Base-by-base conservation (phyloP, 768 basidiomycete species). In the Cubamyces lactineus region DNA sequence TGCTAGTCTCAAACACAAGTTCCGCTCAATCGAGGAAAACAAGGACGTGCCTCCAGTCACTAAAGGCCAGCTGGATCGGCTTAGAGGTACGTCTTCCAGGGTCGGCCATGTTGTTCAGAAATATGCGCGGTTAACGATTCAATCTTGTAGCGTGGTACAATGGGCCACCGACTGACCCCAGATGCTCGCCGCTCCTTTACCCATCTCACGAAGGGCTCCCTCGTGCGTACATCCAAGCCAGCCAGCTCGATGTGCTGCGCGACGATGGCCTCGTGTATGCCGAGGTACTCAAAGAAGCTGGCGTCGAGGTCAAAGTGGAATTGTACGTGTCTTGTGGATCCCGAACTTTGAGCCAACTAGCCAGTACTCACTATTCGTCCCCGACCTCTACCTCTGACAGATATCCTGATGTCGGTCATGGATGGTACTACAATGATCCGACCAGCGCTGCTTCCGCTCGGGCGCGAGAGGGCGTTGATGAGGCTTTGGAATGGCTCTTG, bases 201-300 rank as follows among this genome's bases (percentile, higher is more conserved):
- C 24, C 50, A 2, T 23, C 43, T 12, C 69, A 67, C 55, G 57
- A 47, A n/a, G 66, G 62, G 2, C 57, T 73, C 5, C 64, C 72
- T 0, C 67, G 68, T 2, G 59, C 65, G 17, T 72, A 67, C 49
- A 57, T 73, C n/a, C 72, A 72, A 39, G 62, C 69, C 15, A 40
- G 46, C 38, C 70, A 70, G 2, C 21, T 59, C 12, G 72, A 74
- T 50, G 66, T 68, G 1, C 43, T 72, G 23, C 64, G 71, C 17
- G 73, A 74, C 46, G 73, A 74, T 45, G 72, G 65, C 2, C 41
- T 70, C 11, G 48, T 73, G 9, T 74, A 72, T 51, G 73, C 67
- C 39, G 62, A 66, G 28, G 38, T 68, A 5, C 59, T 73, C n/a
- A 54, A 65, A 9, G 69, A 72, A 38, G 57, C 57, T 9, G 66